Base-by-base conservation (phyloP, 805 yeast genomes). In the Candida awuae region DNA sequence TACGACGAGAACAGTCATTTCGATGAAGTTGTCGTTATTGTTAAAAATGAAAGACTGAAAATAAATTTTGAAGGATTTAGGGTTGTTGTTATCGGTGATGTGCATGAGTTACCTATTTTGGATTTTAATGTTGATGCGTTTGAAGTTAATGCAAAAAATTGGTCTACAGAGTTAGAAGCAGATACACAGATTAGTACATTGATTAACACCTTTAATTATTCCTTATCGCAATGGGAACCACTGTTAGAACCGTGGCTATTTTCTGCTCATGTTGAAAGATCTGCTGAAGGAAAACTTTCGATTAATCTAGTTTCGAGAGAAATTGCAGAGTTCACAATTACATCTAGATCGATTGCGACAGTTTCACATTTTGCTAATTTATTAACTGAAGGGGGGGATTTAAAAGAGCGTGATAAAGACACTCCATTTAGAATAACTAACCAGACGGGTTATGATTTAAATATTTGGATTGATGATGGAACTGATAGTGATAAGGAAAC, bases 161-260 rank as follows among this genome's bases (percentile, higher is more conserved):
- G 97, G 97, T 81, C 95, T 0, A 77, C 88, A 1, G 88, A 84
- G 43, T 58, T 88, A 39, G 79, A 77, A 49, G 83, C 85, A 1
- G 77, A 76, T 41, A 67, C 81, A 0, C 71, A 73, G 19, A 58
- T 87, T 26, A 83, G 76, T 44, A 69, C 86, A 1, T 73, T 65
- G 44, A 71, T 83, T 8, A 87, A 85, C 57, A 75, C 85, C 16
- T 88, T 83, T 66, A 87, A 87, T 56, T 88, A 88, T 56, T 75
- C 96, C 0, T 76, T 83, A 45, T 87, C 96, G 3, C 73, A 86
- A 0, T 88, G 98, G 97, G 97, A 92, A 52, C 97, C 98, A 0
- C 64, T 92, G 33, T 58, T 92, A 35, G 98, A 92, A 53, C 80
- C 90, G 0, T 83, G 95, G 84, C 80, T 85, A 6, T 66, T 90